These are phyloP conservation scores for Kondoa subrosea DNA, from an alignment of 768 basidiomycete genomes.

Conservation along the genomic window DNA sequence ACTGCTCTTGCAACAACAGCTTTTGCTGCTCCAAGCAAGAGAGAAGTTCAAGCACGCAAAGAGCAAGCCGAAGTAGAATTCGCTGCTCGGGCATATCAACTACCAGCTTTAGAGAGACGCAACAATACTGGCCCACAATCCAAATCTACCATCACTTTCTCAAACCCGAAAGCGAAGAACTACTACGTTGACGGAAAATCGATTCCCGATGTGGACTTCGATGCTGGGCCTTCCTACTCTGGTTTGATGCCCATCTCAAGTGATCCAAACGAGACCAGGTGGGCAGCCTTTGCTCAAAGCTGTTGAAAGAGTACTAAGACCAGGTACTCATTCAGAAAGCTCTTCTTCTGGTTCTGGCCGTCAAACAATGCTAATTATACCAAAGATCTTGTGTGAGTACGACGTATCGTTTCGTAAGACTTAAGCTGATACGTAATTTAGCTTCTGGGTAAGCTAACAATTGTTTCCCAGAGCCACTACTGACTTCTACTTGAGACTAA, in stretches of 20 bases:
- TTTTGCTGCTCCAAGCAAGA: not conserved
- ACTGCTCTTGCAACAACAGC: not conserved
- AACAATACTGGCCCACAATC: not conserved
- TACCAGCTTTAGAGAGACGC: not conserved
- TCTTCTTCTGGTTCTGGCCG: conserved; percentile 7
- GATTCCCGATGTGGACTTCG: not conserved
- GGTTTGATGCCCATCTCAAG: not conserved
- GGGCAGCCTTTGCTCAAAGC: too few relatives aligned
- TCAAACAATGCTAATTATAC: not conserved
- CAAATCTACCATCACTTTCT: not conserved
- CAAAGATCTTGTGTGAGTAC: not conserved
- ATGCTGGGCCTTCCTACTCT: not conserved
- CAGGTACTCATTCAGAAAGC: too few relatives aligned
- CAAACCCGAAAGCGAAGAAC: not conserved
- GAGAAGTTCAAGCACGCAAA: not conserved
- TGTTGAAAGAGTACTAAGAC: too few relatives aligned
- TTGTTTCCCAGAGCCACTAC: too few relatives aligned
- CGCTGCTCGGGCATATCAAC: not conserved
- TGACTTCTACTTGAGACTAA: too few relatives aligned
- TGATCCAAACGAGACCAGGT: not conserved
- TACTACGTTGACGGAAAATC: not conserved
- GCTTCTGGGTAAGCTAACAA: too few relatives aligned
- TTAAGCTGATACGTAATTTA: too few relatives aligned
- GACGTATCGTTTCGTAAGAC: too few relatives aligned
- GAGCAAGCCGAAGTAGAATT: not conserved